Evolutionary conservation across 2,329 filamentous ascomycete genomes (phyloP).

Genomic region (Aureobasidium sp.): DNA sequence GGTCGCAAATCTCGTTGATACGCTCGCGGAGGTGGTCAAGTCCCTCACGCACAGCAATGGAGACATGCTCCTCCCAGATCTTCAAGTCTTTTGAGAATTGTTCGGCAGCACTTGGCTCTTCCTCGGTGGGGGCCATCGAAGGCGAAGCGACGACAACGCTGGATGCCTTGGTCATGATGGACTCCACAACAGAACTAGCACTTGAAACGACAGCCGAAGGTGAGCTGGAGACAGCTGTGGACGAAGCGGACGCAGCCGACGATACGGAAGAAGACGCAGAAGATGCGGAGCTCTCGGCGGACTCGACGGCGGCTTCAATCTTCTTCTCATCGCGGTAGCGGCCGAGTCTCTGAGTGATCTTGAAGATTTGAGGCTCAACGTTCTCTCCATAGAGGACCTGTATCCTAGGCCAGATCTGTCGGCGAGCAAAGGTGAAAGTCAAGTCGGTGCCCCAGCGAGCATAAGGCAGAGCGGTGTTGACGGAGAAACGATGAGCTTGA

Average conservation of each 20-base stretch:
- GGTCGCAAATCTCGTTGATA: constrained; percentile 64
- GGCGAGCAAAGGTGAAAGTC: constrained; percentile 63
- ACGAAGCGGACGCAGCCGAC: constrained; percentile 6
- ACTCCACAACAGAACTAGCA: constrained; percentile 18
- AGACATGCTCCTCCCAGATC: constrained; percentile 83
- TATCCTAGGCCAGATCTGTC: constrained; percentile 73
- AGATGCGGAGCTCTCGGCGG: constrained; percentile 38
- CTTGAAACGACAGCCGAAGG: constrained; percentile 19
- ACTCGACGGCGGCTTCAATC: constrained; percentile 52
- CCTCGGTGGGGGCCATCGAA: constrained; percentile 30
- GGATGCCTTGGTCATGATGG: constrained; percentile 24
- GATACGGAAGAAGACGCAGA: constrained; percentile 14
- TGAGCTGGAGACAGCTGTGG: neutral
- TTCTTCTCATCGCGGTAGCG: constrained; percentile 62
- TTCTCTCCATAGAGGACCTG: constrained; percentile 79
- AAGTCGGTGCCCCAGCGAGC: constrained; percentile 64
- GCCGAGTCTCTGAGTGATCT: constrained; percentile 84
- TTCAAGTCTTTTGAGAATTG: constrained; percentile 70
- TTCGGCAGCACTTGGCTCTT: constrained; percentile 41
- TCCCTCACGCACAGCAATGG: constrained; percentile 77
- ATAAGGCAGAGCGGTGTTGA: constrained; percentile 65
- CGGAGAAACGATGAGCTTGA: constrained; percentile 58
- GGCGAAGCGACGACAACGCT: constrained; percentile 20
- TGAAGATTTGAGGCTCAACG: constrained; percentile 88
- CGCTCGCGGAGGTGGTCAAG: constrained; percentile 58